Conservation (phyloP, 768 basidiomycete genomes). For the Royoungia palumana region DNA sequence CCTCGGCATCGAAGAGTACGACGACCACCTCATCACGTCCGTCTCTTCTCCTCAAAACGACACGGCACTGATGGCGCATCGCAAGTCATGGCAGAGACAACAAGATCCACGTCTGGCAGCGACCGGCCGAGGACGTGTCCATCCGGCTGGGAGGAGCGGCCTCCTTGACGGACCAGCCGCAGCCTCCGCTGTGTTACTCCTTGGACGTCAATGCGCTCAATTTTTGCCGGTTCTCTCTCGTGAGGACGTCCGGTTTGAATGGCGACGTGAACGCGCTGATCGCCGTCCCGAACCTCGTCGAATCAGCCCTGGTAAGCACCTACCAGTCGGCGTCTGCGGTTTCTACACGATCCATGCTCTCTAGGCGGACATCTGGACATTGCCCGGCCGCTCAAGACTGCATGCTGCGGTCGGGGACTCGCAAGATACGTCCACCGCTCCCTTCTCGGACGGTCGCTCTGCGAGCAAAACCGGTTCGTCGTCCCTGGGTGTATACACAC, state of each 20-base stretch:
- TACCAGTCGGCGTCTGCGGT: neutral
- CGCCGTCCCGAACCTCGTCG: slow-evolving; percentile 84
- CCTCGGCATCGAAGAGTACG: slow-evolving; percentile 77
- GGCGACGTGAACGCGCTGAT: slow-evolving; percentile 46
- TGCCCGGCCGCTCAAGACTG: slow-evolving; percentile 64
- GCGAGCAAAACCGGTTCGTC: slow-evolving; percentile 53
- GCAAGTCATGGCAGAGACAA: slow-evolving; percentile 77
- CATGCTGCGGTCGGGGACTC: slow-evolving; percentile 83
- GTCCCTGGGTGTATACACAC: neutral
- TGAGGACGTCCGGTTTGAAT: slow-evolving; percentile 27
- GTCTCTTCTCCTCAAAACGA: no score
- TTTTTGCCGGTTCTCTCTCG: slow-evolving; percentile 85
- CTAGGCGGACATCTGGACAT: slow-evolving; percentile 84
- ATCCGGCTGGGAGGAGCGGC: slow-evolving; percentile 54
- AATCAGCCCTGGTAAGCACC: slow-evolving; percentile 70
- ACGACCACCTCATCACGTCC: slow-evolving; percentile 36
- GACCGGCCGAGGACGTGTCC: slow-evolving; percentile 45
- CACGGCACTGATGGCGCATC: no score
- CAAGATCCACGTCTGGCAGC: slow-evolving; percentile 73
- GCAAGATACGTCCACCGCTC: slow-evolving; percentile 23
- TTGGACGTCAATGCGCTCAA: slow-evolving; percentile 92
- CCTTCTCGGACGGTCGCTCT: slow-evolving; percentile 44
- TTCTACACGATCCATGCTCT: neutral
- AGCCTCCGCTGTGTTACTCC: slow-evolving; percentile 57
- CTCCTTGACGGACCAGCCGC: slow-evolving; percentile 43